phyloP scores from a whole-genome alignment of 768 basidiomycete species.

The Tricholoma flavovirens region DNA sequence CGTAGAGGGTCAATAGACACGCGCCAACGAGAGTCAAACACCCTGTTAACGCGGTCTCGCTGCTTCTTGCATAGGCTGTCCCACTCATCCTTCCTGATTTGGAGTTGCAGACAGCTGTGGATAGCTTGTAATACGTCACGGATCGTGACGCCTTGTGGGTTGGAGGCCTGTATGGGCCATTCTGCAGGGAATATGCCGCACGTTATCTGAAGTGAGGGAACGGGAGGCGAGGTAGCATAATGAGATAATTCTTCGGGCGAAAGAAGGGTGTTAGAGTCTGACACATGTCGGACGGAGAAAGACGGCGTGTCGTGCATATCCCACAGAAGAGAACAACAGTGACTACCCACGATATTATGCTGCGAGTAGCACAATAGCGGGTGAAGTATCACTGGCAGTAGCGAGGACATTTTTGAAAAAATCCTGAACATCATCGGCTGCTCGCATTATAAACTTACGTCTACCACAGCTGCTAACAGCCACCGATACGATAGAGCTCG shows the following conservation, averaged over 20 bases:
- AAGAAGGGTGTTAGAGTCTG: slow-evolving; percentile 20
- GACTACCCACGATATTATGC: slow-evolving; percentile 18
- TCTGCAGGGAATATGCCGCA: slow-evolving; percentile 41
- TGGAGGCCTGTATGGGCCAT: slow-evolving; percentile 38
- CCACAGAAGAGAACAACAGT: slow-evolving; percentile 37
- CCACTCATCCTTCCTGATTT: slow-evolving; percentile 39
- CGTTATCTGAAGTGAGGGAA: slow-evolving; percentile 31
- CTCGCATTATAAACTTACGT: slow-evolving; percentile 36
- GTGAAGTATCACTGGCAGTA: slow-evolving; percentile 30
- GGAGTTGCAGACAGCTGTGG: slow-evolving; percentile 30
- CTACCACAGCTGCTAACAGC: neutral
- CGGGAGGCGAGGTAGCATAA: slow-evolving; percentile 38
- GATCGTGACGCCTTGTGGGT: slow-evolving; percentile 43
- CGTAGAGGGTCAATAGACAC: slow-evolving; percentile 28
- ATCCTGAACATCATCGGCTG: slow-evolving; percentile 10
- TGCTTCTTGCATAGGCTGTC: slow-evolving; percentile 35
- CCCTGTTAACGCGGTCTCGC: slow-evolving; percentile 31
- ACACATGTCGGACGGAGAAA: slow-evolving; percentile 21
- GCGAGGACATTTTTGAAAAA: slow-evolving; percentile 5
- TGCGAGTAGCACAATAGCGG: slow-evolving; percentile 35
- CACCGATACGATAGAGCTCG: no score
- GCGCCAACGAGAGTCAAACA: slow-evolving; percentile 43
- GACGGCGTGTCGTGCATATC: slow-evolving; percentile 42
- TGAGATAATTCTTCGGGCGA: slow-evolving; percentile 30
- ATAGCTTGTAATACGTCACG: slow-evolving; percentile 47